Evolutionary conservation across 257 asterid species (phyloP).

Genomic region (Gentiana dahurica): DNA sequence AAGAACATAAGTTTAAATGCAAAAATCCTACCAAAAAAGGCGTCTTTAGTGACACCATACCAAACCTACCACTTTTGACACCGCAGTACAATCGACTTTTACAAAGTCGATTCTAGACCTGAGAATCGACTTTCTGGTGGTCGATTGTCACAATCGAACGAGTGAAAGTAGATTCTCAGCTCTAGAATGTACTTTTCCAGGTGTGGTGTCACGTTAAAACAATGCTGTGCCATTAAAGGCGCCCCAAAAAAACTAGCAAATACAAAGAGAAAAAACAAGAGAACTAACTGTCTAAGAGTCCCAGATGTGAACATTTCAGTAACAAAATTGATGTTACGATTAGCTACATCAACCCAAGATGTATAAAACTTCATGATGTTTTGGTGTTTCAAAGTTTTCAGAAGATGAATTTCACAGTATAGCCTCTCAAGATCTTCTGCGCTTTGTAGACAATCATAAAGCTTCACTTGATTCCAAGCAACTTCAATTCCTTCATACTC

Average conservation of each 20-base stretch:
- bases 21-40: not conserved
- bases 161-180: too few relatives aligned
- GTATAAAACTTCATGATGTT: constrained; percentile 44
- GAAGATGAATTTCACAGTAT: constrained; percentile 44
- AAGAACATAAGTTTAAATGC: constrained; percentile 1
- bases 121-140: too few relatives aligned
- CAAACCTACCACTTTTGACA: too few relatives aligned
- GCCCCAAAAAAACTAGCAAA: not conserved
- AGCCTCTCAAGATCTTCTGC: constrained; percentile 47
- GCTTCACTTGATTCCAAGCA: constrained; percentile 49
- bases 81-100: too few relatives aligned
- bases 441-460: constrained; percentile 39
- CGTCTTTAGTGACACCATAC: too few relatives aligned
- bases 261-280: not conserved
- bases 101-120: too few relatives aligned
- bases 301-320: constrained; percentile 50
- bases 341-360: constrained; percentile 47
- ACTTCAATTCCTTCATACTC: constrained; percentile 50
- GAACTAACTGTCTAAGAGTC: constrained; percentile 40
- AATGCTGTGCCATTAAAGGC: too few relatives aligned
- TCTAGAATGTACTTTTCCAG: too few relatives aligned
- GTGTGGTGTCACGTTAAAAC: too few relatives aligned
- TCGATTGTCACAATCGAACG: too few relatives aligned
- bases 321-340: constrained; percentile 46
- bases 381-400: constrained; percentile 32